Base-by-base conservation (phyloP, 305 asterid species). In the Fraxinus baroniana region DNA sequence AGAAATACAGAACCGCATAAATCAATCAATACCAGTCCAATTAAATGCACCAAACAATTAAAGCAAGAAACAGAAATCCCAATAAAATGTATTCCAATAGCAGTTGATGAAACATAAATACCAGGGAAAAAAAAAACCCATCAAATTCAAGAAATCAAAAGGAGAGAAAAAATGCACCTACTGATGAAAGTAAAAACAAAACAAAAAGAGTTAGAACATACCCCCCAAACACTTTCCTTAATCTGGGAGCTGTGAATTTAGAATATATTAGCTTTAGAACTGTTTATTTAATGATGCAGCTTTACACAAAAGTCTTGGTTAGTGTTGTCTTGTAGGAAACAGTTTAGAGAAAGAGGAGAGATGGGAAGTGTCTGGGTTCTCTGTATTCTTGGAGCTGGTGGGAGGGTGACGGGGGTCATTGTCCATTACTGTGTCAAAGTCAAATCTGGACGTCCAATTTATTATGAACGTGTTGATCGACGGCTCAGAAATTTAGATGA, bases 311-410 rank as follows among this genome's bases (percentile, higher is more conserved):
- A 79, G 72, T 72, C 77, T 75, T 36, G 75, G 75, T 30, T 70
- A 70, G 75, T 30, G 75, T 68, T 30, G 75, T 66, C 74, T 55
- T 52, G 33, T 37, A 77, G 49, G 46, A 80, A 74, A 78, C 83
- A 68, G 75, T 30, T 70, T 13, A 76, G 81, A 76, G 78, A 73
- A 62, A 18, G 84, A 62, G 37, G 76, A 79, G 82, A 82, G 83
- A 74, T 66, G 55, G 72, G 30, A 82, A 33, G 78, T 60, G 91
- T 76, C 91, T 79, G 41, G 86, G 86, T 86, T 33, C 89, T 83
- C 73, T 88, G 91, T 82, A 88, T 81, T 37, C 52, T 7, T 66
- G 7, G 35, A 70, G 75, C 9, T 15, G 24, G 81, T 17, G 84
- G 36, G 2, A 83, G 4, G 55, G 17, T 35, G 22, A 85, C 87